Evolutionary conservation across 768 basidiomycete genomes (phyloP).

Genomic region (Pleurotus citrinopileatus): DNA sequence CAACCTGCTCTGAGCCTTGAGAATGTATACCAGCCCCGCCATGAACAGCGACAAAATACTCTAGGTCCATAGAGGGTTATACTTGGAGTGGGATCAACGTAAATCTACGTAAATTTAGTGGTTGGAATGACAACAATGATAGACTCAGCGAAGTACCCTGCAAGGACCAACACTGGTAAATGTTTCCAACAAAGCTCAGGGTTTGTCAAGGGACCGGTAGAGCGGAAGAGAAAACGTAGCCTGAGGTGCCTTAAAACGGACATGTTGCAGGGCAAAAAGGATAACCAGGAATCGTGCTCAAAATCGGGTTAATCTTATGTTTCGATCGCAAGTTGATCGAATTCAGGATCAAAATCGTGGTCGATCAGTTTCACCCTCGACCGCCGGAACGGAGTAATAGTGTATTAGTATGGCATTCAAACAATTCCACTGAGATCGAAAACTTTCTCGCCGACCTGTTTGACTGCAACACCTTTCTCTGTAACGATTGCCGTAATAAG

Average conservation of each 20-base stretch:
- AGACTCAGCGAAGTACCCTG: neutral
- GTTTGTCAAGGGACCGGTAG: constrained; percentile 1
- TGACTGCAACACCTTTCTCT: constrained; percentile 89
- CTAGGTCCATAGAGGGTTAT: constrained; percentile 7
- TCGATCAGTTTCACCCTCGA: neutral
- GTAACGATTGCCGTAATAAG: constrained; percentile 95
- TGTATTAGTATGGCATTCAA: constrained; percentile 20
- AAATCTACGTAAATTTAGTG: neutral
- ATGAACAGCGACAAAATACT: constrained; percentile 59
- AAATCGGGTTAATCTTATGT: neutral
- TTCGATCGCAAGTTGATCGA: constrained; percentile 3
- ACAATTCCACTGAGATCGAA: constrained; percentile 70
- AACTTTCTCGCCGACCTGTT: constrained; percentile 46
- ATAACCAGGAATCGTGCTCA: neutral
- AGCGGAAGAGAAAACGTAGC: neutral
- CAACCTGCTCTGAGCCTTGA: constrained; percentile 39
- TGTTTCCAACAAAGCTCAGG: constrained; percentile 3
- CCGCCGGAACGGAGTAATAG: constrained; percentile 1
- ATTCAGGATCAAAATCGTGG: neutral
- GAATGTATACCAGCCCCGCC: constrained; percentile 76
- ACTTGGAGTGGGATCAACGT: too few relatives aligned
- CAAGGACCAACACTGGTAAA: neutral
- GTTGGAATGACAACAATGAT: neutral
- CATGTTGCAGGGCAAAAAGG: constrained; percentile 4
- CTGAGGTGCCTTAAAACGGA: constrained; percentile 6